A percentile compares a stretch with the other conserved stretches of the same genome.
phyloP scores from a whole-genome alignment of 805 yeast genomes.

The Metschnikowia dekortorum region DNA sequence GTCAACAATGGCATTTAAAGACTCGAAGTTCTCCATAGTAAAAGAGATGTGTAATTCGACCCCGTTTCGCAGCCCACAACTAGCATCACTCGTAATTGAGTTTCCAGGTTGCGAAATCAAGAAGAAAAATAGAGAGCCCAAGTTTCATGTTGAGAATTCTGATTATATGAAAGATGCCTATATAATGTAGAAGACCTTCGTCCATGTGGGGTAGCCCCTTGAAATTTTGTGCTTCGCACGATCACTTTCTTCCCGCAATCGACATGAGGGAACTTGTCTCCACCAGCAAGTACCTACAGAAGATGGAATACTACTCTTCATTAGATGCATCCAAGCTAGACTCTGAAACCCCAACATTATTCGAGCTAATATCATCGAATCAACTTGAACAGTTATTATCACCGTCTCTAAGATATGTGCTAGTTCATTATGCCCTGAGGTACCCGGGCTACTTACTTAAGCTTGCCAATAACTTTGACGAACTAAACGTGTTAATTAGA shows the following conservation, averaged over 20 bases:
- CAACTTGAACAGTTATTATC: slow-evolving; percentile 75
- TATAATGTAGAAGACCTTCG: no score
- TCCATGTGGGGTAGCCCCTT: no score
- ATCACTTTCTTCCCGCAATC: slow-evolving; percentile 1
- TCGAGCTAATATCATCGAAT: slow-evolving; percentile 78
- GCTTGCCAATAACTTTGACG: slow-evolving; percentile 71
- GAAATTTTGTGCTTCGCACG: neutral
- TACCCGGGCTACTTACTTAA: slow-evolving; percentile 67
- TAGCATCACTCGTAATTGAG: neutral
- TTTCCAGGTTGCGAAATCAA: neutral
- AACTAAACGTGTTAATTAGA: slow-evolving; percentile 57
- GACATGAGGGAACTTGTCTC: slow-evolving; percentile 6
- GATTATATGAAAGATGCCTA: no score
- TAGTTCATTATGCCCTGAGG: slow-evolving; percentile 75
- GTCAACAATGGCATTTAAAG: slow-evolving; percentile 16
- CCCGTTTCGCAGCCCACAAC: neutral
- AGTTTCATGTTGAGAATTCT: no score
- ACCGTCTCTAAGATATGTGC: slow-evolving; percentile 74
- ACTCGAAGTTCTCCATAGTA: slow-evolving; percentile 21
- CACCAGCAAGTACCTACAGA: neutral
- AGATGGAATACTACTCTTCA: slow-evolving; percentile 79
- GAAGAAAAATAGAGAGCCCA: neutral
- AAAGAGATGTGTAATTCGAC: neutral
- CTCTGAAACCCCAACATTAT: slow-evolving; percentile 75
- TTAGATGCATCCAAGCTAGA: slow-evolving; percentile 74